phyloP scores from a whole-genome alignment of 1,284 basidiomycete genomes.

The Sporisorium sorghi region DNA sequence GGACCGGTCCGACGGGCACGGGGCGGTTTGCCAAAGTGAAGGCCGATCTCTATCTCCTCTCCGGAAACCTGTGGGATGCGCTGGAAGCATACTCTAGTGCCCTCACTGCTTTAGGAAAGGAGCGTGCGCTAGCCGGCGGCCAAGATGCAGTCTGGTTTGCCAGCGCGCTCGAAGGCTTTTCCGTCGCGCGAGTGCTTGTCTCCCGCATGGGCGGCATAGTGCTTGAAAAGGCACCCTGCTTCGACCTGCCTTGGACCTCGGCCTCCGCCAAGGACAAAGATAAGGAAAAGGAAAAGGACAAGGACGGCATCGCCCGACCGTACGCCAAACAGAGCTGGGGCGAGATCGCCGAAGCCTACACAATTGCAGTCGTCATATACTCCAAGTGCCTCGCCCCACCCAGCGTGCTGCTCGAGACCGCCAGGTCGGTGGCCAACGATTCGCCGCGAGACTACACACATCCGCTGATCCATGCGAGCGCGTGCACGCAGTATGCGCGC shows the following conservation, averaged over 20 bases:
- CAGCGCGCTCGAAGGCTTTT: slow-evolving; percentile 65
- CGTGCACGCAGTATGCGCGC: slow-evolving; percentile 63
- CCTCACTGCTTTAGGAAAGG: slow-evolving; percentile 53
- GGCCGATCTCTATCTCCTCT: slow-evolving; percentile 60
- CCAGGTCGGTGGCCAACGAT: slow-evolving; percentile 60
- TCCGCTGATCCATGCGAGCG: slow-evolving; percentile 63
- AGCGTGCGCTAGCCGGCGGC: slow-evolving; percentile 66
- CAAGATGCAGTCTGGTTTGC: slow-evolving; percentile 69
- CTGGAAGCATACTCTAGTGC: slow-evolving; percentile 57
- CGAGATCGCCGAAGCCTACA: slow-evolving; percentile 66
- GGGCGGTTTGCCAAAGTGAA: slow-evolving; percentile 61
- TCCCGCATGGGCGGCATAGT: slow-evolving; percentile 62
- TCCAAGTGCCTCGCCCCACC: slow-evolving; percentile 66
- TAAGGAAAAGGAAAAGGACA: slow-evolving; percentile 57
- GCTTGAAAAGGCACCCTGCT: slow-evolving; percentile 59
- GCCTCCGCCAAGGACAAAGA: slow-evolving; percentile 52
- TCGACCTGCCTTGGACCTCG: slow-evolving; percentile 43
- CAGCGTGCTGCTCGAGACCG: slow-evolving; percentile 55
- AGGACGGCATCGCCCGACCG: slow-evolving; percentile 47
- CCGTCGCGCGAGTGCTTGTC: slow-evolving; percentile 59
- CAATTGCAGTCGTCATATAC: slow-evolving; percentile 64
- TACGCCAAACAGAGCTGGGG: slow-evolving; percentile 58
- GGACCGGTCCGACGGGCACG: slow-evolving; percentile 50
- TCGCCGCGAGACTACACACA: slow-evolving; percentile 67
- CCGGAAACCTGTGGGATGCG: slow-evolving; percentile 65